Percentiles rank a stretch among this genome's conserved stretches.
Evolutionary conservation across 2,329 filamentous ascomycete species (phyloP).

Genomic region (Nannizziopsis barbatae): DNA sequence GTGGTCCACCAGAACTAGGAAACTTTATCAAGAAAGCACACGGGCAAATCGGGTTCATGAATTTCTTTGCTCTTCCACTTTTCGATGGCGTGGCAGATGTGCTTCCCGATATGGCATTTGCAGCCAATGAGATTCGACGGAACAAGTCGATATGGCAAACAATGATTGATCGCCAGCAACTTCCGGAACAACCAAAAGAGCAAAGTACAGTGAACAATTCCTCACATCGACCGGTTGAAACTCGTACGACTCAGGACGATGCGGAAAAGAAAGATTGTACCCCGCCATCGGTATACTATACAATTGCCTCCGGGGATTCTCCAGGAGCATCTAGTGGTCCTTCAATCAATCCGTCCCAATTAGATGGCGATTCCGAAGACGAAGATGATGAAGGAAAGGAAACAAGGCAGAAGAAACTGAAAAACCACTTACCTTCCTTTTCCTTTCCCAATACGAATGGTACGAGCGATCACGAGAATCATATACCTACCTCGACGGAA

Average conservation of each 20-base stretch:
- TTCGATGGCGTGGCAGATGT: constrained; percentile 82
- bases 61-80: constrained; percentile 81
- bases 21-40: constrained; percentile 73
- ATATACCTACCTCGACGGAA: background rate
- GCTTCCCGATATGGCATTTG: constrained; percentile 73
- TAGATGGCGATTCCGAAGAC: background rate
- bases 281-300: constrained; percentile 7
- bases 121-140: constrained; percentile 64
- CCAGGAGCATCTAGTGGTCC: background rate
- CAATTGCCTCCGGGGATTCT: background rate
- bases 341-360: background rate
- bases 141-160: constrained; percentile 62
- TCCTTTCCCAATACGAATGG: background rate
- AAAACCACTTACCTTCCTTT: background rate
- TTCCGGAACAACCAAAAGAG: background rate
- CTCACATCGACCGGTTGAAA: background rate
- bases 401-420: background rate
- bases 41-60: constrained; percentile 93
- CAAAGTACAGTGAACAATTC: background rate
- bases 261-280: background rate
- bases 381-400: constrained; percentile 3
- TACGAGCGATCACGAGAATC: background rate
- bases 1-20: constrained; percentile 64
- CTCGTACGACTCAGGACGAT: constrained; percentile 3
- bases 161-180: constrained; percentile 16